Evolutionary conservation across 768 basidiomycete species (phyloP).

Genomic region (Cytidiella melzeri): DNA sequence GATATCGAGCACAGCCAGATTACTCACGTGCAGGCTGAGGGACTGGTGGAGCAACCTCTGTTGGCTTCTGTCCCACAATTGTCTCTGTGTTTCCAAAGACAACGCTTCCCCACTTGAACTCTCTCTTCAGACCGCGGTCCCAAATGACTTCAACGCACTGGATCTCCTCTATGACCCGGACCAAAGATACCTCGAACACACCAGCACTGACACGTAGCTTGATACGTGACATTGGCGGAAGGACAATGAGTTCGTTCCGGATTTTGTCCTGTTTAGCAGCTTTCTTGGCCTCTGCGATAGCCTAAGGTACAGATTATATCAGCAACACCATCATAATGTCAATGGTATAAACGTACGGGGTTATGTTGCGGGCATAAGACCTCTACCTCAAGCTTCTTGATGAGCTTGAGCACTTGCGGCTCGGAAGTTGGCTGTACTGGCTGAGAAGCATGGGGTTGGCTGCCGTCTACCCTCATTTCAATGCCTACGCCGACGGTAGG

Average conservation of each 20-base stretch:
- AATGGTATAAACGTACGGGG: conserved; percentile 57
- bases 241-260: conserved; percentile 57
- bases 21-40: conserved; percentile 32
- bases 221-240: conserved; percentile 69
- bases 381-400: conserved; percentile 71
- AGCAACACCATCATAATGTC: neutral
- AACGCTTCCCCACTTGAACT: conserved; percentile 80
- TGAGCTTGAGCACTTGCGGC: conserved; percentile 46
- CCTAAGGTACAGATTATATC: too few relatives aligned
- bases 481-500: conserved; percentile 3
- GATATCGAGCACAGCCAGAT: neutral
- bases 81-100: conserved; percentile 70
- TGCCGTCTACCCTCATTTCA: neutral
- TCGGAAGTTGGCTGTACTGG: neutral
- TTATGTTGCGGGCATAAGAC: conserved; percentile 86
- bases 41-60: conserved; percentile 40
- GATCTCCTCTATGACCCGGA: conserved; percentile 63
- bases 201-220: conserved; percentile 82
- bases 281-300: conserved; percentile 66
- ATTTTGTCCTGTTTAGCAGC: conserved; percentile 72
- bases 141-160: conserved; percentile 76
- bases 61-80: conserved; percentile 67
- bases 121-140: conserved; percentile 66
- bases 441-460: neutral
- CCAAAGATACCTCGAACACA: conserved; percentile 78